Percentiles rank a stretch among this genome's conserved stretches.
These are phyloP conservation scores for Leucogyrophana mollusca DNA, from an alignment of 768 basidiomycete species.

Conservation along the genomic window DNA sequence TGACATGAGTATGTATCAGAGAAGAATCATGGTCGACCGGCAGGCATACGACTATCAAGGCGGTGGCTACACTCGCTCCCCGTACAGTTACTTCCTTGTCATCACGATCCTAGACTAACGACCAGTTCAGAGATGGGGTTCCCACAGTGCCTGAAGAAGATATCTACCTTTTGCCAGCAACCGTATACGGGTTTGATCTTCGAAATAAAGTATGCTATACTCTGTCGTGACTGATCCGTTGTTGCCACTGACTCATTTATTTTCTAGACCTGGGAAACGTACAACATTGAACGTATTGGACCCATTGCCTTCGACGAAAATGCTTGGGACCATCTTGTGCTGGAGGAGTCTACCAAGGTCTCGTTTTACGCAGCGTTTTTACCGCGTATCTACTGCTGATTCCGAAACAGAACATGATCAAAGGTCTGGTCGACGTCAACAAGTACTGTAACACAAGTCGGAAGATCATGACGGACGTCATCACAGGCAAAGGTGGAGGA, in stretches of 20 bases:
- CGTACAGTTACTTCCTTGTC: too few relatives aligned
- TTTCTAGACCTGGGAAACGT: conserved; percentile 44
- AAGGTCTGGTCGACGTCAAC: conserved; percentile 24
- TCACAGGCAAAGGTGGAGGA: conserved; percentile 64
- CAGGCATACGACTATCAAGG: too few relatives aligned
- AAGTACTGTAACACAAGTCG: conserved; percentile 15
- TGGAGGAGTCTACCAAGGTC: conserved; percentile 50
- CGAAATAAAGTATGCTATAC: conserved; percentile 40
- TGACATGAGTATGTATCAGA: too few relatives aligned
- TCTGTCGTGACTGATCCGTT: too few relatives aligned
- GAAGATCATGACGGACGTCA: conserved; percentile 43
- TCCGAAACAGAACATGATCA: conserved; percentile 24
- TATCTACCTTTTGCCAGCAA: conserved; percentile 52
- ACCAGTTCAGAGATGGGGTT: conserved; percentile 6
- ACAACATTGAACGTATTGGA: conserved; percentile 52
- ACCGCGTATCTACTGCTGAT: too few relatives aligned
- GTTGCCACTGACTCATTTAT: too few relatives aligned
- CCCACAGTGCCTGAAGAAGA: conserved; percentile 49
- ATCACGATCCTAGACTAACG: too few relatives aligned
- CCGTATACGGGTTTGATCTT: conserved; percentile 64
- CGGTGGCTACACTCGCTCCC: too few relatives aligned
- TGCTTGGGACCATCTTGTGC: conserved; percentile 59
- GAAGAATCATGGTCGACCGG: too few relatives aligned
- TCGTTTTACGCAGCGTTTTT: too few relatives aligned
- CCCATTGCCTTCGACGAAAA: conserved; percentile 56